Evolutionary conservation across 169 alveolate genomes (phyloP), one percentile per base, ranked within the genome.

Genomic region (Prorocentrum cordatum): DNA sequence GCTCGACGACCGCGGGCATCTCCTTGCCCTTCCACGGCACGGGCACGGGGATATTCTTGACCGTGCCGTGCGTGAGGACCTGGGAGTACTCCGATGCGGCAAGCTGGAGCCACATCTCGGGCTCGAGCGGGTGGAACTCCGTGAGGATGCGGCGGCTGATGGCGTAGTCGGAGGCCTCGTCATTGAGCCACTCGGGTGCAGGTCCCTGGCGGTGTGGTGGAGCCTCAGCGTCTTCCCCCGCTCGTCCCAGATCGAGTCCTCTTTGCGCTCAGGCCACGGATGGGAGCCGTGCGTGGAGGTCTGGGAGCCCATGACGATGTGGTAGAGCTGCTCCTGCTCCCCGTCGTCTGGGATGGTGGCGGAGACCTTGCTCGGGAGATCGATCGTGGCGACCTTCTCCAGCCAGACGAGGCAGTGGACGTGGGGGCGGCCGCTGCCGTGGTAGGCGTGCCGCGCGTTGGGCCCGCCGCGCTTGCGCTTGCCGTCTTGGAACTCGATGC

Each of bases 111-210:
- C 77, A 67, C 71, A 61, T 67, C 77, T 67, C 77, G 1, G 77
- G 77, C 32, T 67, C 58, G 54, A 67, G 27, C 20, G 77, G 77
- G 14, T 67, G 77, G 54, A 32, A 67, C 77, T 67, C 77, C 54
- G 54, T 0, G n/a, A 67, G 32, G 27, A 67, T 36, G 18, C 54
- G 3, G 14, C 77, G 77, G 1, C 54, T 54, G 18, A 67, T 6
- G 27, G 18, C 36, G 77, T 33, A 67, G 58, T 32, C 77, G 50
- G 58, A 10, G 22, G 77, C 77, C 32, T 67, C 58, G 3, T 67
- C 77, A 1, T 67, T 67, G 54, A 67, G 32, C 77, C 77, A 67
- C 32, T 18, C 7, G 12, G 33, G 20, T 0, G 71, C 33, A 1
- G 2, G 71, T 61, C 22, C 54, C 58, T 67, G 54, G 77, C 47